phyloP scores from a whole-genome alignment of 2,329 filamentous ascomycete genomes.

The Tothia fuscella region DNA sequence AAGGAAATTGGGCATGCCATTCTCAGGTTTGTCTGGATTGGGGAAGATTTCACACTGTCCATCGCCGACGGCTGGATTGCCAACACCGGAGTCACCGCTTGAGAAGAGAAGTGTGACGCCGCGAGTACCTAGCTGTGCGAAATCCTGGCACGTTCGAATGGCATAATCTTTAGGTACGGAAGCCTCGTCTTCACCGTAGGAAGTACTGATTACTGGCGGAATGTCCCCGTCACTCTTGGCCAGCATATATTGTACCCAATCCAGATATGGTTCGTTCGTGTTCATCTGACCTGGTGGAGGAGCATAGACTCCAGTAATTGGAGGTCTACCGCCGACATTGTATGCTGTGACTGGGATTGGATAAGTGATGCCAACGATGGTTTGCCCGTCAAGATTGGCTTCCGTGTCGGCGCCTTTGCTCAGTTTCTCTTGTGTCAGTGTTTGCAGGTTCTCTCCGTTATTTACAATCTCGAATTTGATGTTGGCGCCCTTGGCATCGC shows the following conservation, averaged over 20 bases:
- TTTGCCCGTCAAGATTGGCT: conserved; percentile 8
- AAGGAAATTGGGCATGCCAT: conserved; percentile 30
- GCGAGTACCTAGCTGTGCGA: conserved; percentile 28
- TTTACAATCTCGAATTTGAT: conserved; percentile 8
- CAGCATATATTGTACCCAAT: conserved; percentile 26
- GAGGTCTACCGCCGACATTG: conserved; percentile 6
- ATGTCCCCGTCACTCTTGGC: conserved; percentile 19
- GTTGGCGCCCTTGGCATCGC: conserved; percentile 9
- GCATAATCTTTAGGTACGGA: conserved; percentile 25
- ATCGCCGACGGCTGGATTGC: conserved; percentile 16
- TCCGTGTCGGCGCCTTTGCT: neutral
- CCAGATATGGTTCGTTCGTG: conserved; percentile 36
- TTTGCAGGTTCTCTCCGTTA: neutral
- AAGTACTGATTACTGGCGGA: conserved; percentile 25
- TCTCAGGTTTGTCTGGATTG: conserved; percentile 30
- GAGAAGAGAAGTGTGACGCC: conserved; percentile 30
- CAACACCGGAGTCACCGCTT: conserved; percentile 27
- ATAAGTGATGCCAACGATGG: conserved; percentile 7
- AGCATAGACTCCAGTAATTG: conserved; percentile 24
- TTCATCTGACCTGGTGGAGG: conserved; percentile 16
- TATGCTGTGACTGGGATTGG: conserved; percentile 9
- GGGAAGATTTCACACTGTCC: conserved; percentile 31
- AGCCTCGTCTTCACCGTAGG: conserved; percentile 30
- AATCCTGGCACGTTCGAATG: conserved; percentile 27
- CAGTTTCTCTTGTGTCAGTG: neutral